Base-by-base conservation (phyloP, 441 rosid species). In the Theobroma grandiflorum region DNA sequence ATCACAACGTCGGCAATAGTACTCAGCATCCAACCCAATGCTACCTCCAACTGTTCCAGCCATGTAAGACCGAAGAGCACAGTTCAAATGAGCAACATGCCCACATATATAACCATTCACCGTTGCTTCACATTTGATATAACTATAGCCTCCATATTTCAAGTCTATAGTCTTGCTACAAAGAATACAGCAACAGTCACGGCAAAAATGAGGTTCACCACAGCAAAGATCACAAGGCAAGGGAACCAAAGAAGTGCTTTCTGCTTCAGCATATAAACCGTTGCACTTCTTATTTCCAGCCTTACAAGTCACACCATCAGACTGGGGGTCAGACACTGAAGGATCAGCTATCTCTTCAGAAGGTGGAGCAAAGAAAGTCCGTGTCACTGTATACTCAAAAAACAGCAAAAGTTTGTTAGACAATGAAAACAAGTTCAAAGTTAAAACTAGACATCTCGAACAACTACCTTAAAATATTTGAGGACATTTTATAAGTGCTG, bases 1-100 rank as follows among this genome's bases (percentile, higher is more conserved):
- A 69, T 97, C 99, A 82, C 99, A 97, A 55, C 95, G 91, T 49
- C 98, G 89, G 67, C 98, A 95, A 59, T 83, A 92, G 85, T 94
- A 95, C 88, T 95, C 97, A 20, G 94, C 95, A 87, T 94, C 95
- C 85, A 97, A 86, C 22, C 95, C 94, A n/a, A 97, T 91, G 82
- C 89, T 88, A 81, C 98, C 99, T 72, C 98, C 97, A 70, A 94
- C 82, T 43, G 96, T 94, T 64, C 98, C 99, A 85, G 98, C 97
- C 96, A 93, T 84, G 85, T 91, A 94, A 71, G 90, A 86, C 38
- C 89, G 91, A 72, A 95, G 92, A 72, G 96, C 98, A 86, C 98
- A 94, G 74, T 88, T 89, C 77, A 93, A 10, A 83, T 95, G 98
- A 81, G 99, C 93, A 84, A 93, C 85, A 84, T 97, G 98, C 65